Evolutionary conservation across 768 basidiomycete species (phyloP).

Genomic region (Russula olivacea): DNA sequence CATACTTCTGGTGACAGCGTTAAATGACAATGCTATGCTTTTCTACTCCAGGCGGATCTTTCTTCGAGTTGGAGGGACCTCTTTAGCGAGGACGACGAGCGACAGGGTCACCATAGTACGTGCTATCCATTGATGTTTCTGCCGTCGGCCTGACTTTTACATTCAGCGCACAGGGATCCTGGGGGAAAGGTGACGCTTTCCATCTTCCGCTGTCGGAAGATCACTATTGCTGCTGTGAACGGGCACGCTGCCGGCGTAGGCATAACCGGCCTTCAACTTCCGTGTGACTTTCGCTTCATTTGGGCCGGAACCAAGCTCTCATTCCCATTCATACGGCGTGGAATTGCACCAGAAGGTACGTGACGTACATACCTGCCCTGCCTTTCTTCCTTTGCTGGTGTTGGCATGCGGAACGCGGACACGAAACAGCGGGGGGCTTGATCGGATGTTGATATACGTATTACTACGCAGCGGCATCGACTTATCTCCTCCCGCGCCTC

Average conservation of each 20-base stretch:
- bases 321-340: conserved; percentile 47
- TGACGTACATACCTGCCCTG: background rate
- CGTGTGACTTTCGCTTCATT: conserved; percentile 47
- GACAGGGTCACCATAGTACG: conserved; percentile 45
- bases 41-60: conserved; percentile 41
- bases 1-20: background rate
- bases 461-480: conserved; percentile 32
- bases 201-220: conserved; percentile 49
- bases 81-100: conserved; percentile 36
- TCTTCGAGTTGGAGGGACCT: conserved; percentile 43
- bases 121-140: background rate
- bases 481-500: conserved; percentile 50
- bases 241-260: conserved; percentile 50
- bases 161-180: conserved; percentile 42
- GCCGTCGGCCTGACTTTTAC: background rate
- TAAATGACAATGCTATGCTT: background rate
- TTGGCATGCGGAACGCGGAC: background rate
- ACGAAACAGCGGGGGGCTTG: background rate
- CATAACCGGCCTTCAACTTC: conserved; percentile 45
- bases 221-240: conserved; percentile 47
- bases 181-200: conserved; percentile 45
- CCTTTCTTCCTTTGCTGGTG: background rate
- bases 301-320: conserved; percentile 47
- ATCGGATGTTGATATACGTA: background rate
- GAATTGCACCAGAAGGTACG: conserved; percentile 45